phyloP scores from a whole-genome alignment of 768 basidiomycete species.

The Tulasnella sp. region DNA sequence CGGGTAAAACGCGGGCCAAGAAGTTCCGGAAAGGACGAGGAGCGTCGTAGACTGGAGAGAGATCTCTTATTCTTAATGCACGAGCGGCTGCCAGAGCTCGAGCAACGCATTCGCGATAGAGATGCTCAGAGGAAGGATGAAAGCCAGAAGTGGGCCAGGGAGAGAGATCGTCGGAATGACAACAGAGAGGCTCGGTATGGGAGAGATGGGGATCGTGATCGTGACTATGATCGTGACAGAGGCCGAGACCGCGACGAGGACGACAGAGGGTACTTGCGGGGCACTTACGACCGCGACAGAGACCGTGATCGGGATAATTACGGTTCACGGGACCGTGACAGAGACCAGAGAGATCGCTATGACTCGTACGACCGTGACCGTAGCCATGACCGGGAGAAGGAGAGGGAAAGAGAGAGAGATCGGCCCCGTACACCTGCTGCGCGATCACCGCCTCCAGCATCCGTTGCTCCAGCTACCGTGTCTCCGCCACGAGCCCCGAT shows the following conservation, averaged over 20 bases:
- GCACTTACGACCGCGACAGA: slow-evolving; percentile 22
- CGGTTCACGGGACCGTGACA: slow-evolving; percentile 28
- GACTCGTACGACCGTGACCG: slow-evolving; percentile 18
- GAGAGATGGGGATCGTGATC: slow-evolving; percentile 15
- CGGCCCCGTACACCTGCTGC: slow-evolving; percentile 36
- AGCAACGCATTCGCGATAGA: slow-evolving; percentile 67
- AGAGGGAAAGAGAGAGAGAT: slow-evolving; percentile 8
- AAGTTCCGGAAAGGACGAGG: slow-evolving; percentile 66
- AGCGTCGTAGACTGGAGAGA: slow-evolving; percentile 74
- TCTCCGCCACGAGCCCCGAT: slow-evolving; percentile 21
- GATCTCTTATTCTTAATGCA: slow-evolving; percentile 80
- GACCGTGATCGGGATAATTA: slow-evolving; percentile 37
- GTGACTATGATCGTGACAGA: slow-evolving; percentile 28
- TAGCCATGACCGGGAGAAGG: slow-evolving; percentile 24
- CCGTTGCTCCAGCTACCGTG: slow-evolving; percentile 38
- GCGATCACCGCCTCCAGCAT: slow-evolving; percentile 28
- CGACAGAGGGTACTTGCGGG: slow-evolving; percentile 19
- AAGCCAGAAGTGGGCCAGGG: slow-evolving; percentile 63
- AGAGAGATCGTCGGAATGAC: slow-evolving; percentile 77
- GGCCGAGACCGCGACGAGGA: slow-evolving; percentile 33
- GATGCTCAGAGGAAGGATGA: slow-evolving; percentile 70
- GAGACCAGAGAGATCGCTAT: slow-evolving; percentile 24
- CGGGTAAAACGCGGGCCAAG: slow-evolving; percentile 70
- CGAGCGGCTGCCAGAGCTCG: slow-evolving; percentile 83
- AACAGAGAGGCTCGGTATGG: slow-evolving; percentile 45